Percentiles rank a stretch among this genome's conserved stretches.
Conservation (phyloP, 2,329 filamentous ascomycete species). For the Penicillium sp. region DNA sequence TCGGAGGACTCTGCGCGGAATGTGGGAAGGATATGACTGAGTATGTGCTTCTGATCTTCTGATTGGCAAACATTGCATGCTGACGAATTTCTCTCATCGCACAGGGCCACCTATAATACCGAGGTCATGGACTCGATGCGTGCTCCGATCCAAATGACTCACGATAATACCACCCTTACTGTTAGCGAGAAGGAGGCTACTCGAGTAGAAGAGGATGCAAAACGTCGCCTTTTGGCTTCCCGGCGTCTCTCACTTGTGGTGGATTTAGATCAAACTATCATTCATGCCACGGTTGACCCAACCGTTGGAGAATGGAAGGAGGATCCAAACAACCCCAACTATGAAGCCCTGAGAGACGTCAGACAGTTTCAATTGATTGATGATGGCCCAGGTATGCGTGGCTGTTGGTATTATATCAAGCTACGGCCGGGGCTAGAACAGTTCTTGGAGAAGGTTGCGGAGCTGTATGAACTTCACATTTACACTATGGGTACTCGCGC, state of each 20-base stretch:
- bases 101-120: constrained; percentile 74
- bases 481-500: constrained; percentile 99
- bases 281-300: constrained; percentile 95
- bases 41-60: constrained; percentile 42
- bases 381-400: constrained; percentile 73
- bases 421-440: constrained; percentile 82
- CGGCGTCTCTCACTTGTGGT: constrained; percentile 92
- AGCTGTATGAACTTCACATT: constrained; percentile 91
- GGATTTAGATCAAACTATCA: constrained; percentile 97
- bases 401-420: constrained; percentile 99
- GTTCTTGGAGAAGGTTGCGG: constrained; percentile 77
- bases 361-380: constrained; percentile 86
- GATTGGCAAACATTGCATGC: constrained; percentile 4
- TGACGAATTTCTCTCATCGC: constrained; percentile 4
- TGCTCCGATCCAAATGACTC: constrained; percentile 91
- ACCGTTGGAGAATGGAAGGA: constrained; percentile 95
- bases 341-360: constrained; percentile 87
- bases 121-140: constrained; percentile 78
- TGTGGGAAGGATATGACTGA: constrained; percentile 97
- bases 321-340: constrained; percentile 85
- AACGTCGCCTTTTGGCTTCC: constrained; percentile 76
- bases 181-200: constrained; percentile 83
- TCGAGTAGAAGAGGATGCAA: constrained; percentile 81
- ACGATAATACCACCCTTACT: constrained; percentile 84
- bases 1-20: constrained; percentile 83